Conservation (phyloP, 768 basidiomycete genomes). For the Daedaleopsis nitida region DNA sequence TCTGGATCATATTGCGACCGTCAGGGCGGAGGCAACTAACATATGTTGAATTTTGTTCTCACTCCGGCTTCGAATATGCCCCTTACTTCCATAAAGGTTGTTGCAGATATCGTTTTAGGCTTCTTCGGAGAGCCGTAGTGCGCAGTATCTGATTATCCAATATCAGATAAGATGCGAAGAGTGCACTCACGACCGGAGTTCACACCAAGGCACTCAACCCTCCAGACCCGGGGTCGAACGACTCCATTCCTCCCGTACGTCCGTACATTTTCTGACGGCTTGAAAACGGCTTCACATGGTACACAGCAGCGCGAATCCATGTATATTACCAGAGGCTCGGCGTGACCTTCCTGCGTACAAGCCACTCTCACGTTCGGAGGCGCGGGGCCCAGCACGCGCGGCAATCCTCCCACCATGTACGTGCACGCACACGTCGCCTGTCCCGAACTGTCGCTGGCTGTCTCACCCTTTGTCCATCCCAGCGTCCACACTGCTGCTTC, state of each 20-base stretch:
- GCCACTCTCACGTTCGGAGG: constrained; percentile 8
- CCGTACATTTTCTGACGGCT: neutral
- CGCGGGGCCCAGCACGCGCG: neutral
- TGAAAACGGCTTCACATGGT: neutral
- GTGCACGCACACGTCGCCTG: neutral
- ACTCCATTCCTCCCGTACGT: neutral
- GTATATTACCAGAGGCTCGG: constrained; percentile 4
- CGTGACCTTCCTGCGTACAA: neutral
- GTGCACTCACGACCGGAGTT: neutral
- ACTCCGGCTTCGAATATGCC: neutral
- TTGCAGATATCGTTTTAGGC: neutral
- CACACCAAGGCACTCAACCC: neutral
- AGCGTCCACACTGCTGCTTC: too few relatives aligned
- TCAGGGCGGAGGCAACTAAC: too few relatives aligned
- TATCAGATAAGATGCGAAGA: constrained; percentile 18
- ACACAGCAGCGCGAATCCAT: neutral
- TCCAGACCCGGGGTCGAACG: neutral
- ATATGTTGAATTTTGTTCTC: neutral
- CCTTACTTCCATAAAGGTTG: neutral
- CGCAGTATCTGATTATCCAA: neutral
- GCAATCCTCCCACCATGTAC: constrained; percentile 6
- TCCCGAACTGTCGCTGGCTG: neutral
- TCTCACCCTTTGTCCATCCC: neutral
- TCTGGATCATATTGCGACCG: too few relatives aligned
- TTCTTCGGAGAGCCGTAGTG: neutral